These are phyloP conservation scores for Zoysia japonica DNA, from an alignment of 176 grass and related monocot genomes.

Conservation along the genomic window DNA sequence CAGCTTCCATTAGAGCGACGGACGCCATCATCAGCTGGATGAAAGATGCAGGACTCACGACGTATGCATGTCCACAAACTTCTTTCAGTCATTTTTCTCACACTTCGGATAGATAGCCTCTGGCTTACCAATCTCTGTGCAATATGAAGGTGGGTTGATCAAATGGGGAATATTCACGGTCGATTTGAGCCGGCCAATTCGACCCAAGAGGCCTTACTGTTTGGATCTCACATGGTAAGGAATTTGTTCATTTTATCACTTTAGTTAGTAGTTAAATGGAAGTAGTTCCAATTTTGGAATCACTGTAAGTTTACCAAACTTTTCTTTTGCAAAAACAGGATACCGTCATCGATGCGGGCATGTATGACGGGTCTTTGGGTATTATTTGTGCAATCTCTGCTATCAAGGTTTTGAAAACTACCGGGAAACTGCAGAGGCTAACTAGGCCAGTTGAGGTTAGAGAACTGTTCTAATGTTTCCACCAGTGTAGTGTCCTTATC, in stretches of 20 bases:
- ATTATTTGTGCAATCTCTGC: conserved; percentile 84
- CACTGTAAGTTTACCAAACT: background rate
- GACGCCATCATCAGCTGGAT: conserved; percentile 83
- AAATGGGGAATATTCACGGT: conserved; percentile 94
- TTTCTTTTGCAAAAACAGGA: conserved; percentile 55
- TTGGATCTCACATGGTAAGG: conserved; percentile 84
- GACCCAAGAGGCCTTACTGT: conserved; percentile 56
- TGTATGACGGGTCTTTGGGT: conserved; percentile 81
- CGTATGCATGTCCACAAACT: conserved; percentile 39
- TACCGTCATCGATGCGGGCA: conserved; percentile 93
- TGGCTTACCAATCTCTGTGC: conserved; percentile 4
- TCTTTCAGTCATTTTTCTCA: conserved; percentile 20
- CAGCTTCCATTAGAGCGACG: conserved; percentile 67
- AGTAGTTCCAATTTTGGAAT: background rate
- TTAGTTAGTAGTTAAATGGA: background rate
- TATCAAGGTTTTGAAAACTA: conserved; percentile 79
- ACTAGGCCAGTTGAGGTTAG: conserved; percentile 76
- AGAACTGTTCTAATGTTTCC: conserved; percentile 13
- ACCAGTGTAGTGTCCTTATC: background rate
- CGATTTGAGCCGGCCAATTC: conserved; percentile 53
- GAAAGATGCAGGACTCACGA: conserved; percentile 87
- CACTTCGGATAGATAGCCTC: background rate
- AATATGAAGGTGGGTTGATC: conserved; percentile 75
- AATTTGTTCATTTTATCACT: background rate
- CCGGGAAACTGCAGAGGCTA: conserved; percentile 69